Base-by-base conservation (phyloP, 768 basidiomycete species). In the Lentinula lateritia region DNA sequence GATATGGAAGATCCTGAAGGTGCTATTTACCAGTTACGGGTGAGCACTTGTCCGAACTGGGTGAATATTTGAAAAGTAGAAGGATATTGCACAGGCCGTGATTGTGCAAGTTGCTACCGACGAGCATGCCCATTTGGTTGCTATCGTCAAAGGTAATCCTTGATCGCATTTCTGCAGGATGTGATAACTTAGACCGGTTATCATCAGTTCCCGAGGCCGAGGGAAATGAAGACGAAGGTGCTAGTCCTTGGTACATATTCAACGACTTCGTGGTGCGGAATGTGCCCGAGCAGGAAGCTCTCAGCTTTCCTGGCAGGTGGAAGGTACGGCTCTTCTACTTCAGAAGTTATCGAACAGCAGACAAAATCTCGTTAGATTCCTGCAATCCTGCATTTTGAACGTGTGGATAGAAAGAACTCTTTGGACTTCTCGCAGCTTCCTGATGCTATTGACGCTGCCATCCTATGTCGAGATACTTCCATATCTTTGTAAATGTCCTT, bases 221-320 rank as follows among this genome's bases (percentile, higher is more conserved):
- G 68, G 72, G 68, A 7, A 68, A 76, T 10, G 61, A 69, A 1
- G 73, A 77, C 57, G 60, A 68, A 15, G 65, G 65, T 18, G 67
- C 65, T 23, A 86, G 84, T 58, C 84, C 86, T 1, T 99, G 97
- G 97, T 89, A 89, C 67, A 73, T 98, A 59, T 98, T 98, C 85
- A 99, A 99, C 69, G 97, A 99, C 69, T 99, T 99, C 69, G 80
- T 87, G 1, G 97, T 99, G 12, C 80, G 80, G 52, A 91, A 92
- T 60, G 85, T 98, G 35, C 77, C 89, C 2, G 91, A 96, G 72
- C 82, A 87, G 38, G 95, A 98, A 66, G 96, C 92, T 1, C 73
- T 98, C 62, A 87, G 88, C 67, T 95, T 97, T 69, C 86, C 90
- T 8, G 87, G 81, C n/a, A 80, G 78, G 50, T 99, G 96, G 96